Percentiles rank a stretch among this genome's conserved stretches.
Evolutionary conservation across 345 rosid species (phyloP).

Genomic region (Schrenkiella parvula): DNA sequence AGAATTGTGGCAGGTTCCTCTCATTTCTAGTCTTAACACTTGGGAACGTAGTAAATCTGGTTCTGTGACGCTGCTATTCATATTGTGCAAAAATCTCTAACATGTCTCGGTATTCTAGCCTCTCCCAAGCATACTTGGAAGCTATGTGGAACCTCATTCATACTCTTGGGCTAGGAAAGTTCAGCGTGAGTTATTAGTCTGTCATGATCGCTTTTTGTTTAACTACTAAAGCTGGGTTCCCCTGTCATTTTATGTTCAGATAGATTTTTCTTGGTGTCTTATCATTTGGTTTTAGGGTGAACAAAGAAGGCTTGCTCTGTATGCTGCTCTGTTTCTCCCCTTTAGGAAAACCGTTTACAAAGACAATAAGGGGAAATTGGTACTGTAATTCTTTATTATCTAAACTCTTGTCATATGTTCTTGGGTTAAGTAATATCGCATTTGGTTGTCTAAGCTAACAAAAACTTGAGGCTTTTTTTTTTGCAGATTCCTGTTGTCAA

Average conservation of each 20-base stretch:
- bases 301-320: slow-evolving; percentile 63
- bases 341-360: slow-evolving; percentile 46
- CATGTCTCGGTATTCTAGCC: slow-evolving; percentile 37
- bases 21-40: slow-evolving; percentile 5
- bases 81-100: slow-evolving; percentile 11
- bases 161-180: slow-evolving; percentile 43
- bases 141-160: slow-evolving; percentile 63
- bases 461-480: neutral
- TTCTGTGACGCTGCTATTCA: neutral
- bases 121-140: slow-evolving; percentile 60
- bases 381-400: slow-evolving; percentile 23
- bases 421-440: slow-evolving; percentile 1
- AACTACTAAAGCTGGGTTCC: neutral
- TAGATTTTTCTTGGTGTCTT: slow-evolving; percentile 18
- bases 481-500: slow-evolving; percentile 64
- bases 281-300: slow-evolving; percentile 55
- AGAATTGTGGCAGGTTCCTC: slow-evolving; percentile 56
- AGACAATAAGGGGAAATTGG: slow-evolving; percentile 72
- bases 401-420: slow-evolving; percentile 5
- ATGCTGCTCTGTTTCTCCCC: slow-evolving; percentile 86
- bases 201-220: neutral
- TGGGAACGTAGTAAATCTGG: neutral
- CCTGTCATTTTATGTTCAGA: neutral
- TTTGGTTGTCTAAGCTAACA: neutral
- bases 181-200: slow-evolving; percentile 50